Evolutionary conservation across 352 stramenopile genomes (phyloP).

Genomic region (Phytophthora idaei): DNA sequence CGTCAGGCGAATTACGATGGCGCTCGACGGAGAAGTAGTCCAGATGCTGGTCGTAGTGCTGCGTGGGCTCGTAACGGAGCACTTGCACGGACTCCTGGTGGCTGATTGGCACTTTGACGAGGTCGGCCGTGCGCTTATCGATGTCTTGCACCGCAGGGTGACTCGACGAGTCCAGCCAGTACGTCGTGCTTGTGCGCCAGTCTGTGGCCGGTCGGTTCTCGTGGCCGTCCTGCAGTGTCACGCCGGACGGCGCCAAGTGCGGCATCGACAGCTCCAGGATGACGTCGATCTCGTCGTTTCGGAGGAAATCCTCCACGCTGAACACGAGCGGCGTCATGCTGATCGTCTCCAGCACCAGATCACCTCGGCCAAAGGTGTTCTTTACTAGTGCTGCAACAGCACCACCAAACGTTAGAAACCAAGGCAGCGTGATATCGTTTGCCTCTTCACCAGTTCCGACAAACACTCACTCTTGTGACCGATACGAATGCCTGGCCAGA

Average conservation of each 20-base stretch:
- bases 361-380: slow-evolving; percentile 47
- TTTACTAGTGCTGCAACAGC: slow-evolving; percentile 42
- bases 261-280: slow-evolving; percentile 71
- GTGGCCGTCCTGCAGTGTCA: slow-evolving; percentile 68
- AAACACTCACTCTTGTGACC: slow-evolving; percentile 62
- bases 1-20: not conserved
- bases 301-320: slow-evolving; percentile 72
- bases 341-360: slow-evolving; percentile 62
- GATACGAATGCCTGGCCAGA: slow-evolving; percentile 71
- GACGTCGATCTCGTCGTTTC: slow-evolving; percentile 77
- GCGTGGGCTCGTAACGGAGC: slow-evolving; percentile 69
- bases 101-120: slow-evolving; percentile 59
- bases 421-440: not conserved
- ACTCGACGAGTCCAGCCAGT: slow-evolving; percentile 62
- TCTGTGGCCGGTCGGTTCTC: slow-evolving; percentile 66
- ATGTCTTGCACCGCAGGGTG: slow-evolving; percentile 56
- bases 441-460: not conserved
- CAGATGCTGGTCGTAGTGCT: slow-evolving; percentile 83
- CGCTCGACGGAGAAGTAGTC: slow-evolving; percentile 21
- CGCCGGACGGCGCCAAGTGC: slow-evolving; percentile 64
- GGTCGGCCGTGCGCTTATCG: slow-evolving; percentile 64
- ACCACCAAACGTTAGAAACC: slow-evolving; percentile 4
- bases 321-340: slow-evolving; percentile 77
- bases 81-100: slow-evolving; percentile 79
- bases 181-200: slow-evolving; percentile 82